Percentiles rank a stretch among this genome's conserved stretches.
Evolutionary conservation across 2,329 filamentous ascomycete species (phyloP).

Genomic region (Pseudovirgaria hyperparasitica): DNA sequence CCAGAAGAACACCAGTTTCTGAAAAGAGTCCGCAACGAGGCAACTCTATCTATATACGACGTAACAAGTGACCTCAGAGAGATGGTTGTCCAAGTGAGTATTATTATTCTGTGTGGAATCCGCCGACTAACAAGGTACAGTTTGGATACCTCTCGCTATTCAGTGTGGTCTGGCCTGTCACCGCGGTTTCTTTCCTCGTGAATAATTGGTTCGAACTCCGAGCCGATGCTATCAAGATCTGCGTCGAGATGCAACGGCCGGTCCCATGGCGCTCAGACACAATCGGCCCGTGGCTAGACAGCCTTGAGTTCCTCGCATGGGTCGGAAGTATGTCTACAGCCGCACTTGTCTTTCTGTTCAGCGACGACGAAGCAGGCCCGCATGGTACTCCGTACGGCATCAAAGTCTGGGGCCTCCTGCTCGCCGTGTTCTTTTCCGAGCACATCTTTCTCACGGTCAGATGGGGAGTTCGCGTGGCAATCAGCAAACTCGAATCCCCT

Average conservation of each 20-base stretch:
- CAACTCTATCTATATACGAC: constrained; percentile 72
- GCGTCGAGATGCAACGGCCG: constrained; percentile 75
- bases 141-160: constrained; percentile 85
- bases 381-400: constrained; percentile 57
- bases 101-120: background rate
- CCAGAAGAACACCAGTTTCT: constrained; percentile 74
- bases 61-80: constrained; percentile 85
- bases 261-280: constrained; percentile 84
- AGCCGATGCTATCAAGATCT: constrained; percentile 89
- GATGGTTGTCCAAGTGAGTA: constrained; percentile 71
- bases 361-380: constrained; percentile 50
- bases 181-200: constrained; percentile 72
- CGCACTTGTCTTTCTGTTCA: constrained; percentile 83
- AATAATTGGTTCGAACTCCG: constrained; percentile 97
- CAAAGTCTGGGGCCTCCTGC: constrained; percentile 65
- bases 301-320: constrained; percentile 85
- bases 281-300: constrained; percentile 84
- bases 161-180: constrained; percentile 90
- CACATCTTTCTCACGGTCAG: constrained; percentile 78
- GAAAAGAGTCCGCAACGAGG: constrained; percentile 67
- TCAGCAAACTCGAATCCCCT: constrained; percentile 73
- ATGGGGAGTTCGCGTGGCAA: constrained; percentile 55
- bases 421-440: constrained; percentile 75
- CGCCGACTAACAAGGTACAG: constrained; percentile 22
- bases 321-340: constrained; percentile 78